These are phyloP conservation scores for Lactarius quietus DNA, from an alignment of 768 basidiomycete species.

Conservation along the genomic window DNA sequence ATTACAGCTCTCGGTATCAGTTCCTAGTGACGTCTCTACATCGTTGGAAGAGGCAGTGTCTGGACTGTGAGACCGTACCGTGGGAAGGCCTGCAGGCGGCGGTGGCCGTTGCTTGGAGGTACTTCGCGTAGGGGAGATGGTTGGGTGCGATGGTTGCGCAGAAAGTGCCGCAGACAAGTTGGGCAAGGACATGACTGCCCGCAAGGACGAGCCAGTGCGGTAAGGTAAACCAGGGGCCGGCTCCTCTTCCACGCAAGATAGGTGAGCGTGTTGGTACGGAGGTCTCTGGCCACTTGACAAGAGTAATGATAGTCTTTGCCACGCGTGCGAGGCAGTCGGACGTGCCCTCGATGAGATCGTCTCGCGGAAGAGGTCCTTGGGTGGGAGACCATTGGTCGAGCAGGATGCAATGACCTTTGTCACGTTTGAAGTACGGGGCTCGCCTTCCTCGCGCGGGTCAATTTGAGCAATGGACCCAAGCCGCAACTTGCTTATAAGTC, in stretches of 20 bases:
- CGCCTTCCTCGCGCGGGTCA: constrained; percentile 63
- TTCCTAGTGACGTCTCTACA: constrained; percentile 31
- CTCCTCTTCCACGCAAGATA: constrained; percentile 40
- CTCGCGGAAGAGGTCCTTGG: too few species aligned
- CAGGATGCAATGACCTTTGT: constrained; percentile 77
- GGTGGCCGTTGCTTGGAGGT: constrained; percentile 26
- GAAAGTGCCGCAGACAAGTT: constrained; percentile 44
- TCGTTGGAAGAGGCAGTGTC: constrained; percentile 20
- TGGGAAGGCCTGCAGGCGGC: constrained; percentile 17
- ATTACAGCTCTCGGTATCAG: constrained; percentile 26
- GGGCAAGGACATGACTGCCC: constrained; percentile 66
- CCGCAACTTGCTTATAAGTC: constrained; percentile 76
- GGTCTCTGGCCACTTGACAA: constrained; percentile 61
- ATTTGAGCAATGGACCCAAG: too few species aligned
- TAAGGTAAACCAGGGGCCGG: constrained; percentile 1
- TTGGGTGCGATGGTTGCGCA: background rate
- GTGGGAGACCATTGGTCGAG: too few species aligned
- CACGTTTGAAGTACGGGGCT: constrained; percentile 63
- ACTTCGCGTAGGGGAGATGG: constrained; percentile 15
- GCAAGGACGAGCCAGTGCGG: too few species aligned
- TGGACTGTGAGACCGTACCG: too few species aligned
- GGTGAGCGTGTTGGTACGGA: constrained; percentile 46
- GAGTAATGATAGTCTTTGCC: too few species aligned
- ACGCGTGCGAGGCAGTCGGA: too few species aligned
- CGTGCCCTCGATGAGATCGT: too few species aligned